Evolutionary conservation across 768 basidiomycete species (phyloP), one percentile per base, ranked within the genome.

Genomic region (Saitozyma sp.): DNA sequence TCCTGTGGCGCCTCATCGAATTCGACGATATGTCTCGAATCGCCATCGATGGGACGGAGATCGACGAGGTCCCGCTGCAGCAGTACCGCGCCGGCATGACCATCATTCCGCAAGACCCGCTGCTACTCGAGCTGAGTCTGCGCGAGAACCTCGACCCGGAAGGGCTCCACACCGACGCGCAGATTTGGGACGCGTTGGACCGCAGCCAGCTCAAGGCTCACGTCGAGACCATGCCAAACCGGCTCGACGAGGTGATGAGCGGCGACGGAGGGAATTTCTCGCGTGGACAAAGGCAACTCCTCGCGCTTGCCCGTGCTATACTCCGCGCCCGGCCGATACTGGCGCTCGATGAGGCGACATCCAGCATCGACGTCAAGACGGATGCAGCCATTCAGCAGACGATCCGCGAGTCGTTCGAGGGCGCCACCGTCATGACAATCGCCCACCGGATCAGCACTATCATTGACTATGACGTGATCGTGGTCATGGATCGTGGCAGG

Each of bases 401-500:
- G 8, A 59, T 69, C 13, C 48, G 62, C 11, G 50, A 64, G 1
- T 17, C 56, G 13, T 65, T 73, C 13, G 46, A 46, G 6, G 58
- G 61, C 5, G 40, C 43, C 0, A 67, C 66, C 1, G 61, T 69
- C 9, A 39, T 70, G 17, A 63, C 66, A 4, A 63, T 69, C 53
- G 70, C 68, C 10, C 67, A 69, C 43, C 56, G 70, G 11, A 68
- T 68, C n/a, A 55, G 54, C 37, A 68, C 69, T 6, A 61, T 70
- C 38, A 66, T 71, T 6, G 75, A 72, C 51, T 78, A 78, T 56
- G 73, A 73, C 42, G 46, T 58, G 29, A 62, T 77, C 0, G 51
- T 77, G 11, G 71, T 73, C 9, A 62, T 77, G 57, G 66, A 70
- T 13, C 42, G 40, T 17, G 75, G 75, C 0, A 43, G 48, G 8